A percentile compares a stretch with the other conserved stretches of the same genome.
Evolutionary conservation across 768 basidiomycete species (phyloP).

Genomic region (Gloeopeniophorella convolvens): DNA sequence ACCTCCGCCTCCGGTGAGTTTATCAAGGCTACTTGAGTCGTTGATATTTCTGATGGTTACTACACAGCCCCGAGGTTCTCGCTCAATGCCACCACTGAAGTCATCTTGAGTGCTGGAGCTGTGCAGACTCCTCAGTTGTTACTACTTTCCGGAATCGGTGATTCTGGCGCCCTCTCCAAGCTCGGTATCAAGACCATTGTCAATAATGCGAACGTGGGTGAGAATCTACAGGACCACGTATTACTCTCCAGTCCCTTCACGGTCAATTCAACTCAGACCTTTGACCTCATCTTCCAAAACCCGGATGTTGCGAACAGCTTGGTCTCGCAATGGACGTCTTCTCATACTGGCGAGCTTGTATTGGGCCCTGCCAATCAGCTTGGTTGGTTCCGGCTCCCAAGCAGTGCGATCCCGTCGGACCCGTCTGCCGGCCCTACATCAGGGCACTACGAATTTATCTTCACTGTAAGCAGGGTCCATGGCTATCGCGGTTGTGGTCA

Average conservation of each 20-base stretch:
- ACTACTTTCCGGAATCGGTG: constrained; percentile 33
- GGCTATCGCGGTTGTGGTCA: background rate
- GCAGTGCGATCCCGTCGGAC: background rate
- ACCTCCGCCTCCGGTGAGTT: background rate
- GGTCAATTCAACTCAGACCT: constrained; percentile 4
- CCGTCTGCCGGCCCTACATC: constrained; percentile 1
- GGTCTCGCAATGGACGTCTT: background rate
- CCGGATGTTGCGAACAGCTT: background rate
- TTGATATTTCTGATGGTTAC: background rate
- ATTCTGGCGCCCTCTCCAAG: constrained; percentile 22
- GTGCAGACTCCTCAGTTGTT: background rate
- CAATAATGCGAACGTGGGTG: constrained; percentile 33
- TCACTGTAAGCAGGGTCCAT: background rate
- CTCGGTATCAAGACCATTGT: constrained; percentile 27
- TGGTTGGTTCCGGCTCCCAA: background rate
- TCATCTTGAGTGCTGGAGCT: constrained; percentile 4
- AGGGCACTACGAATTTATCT: constrained; percentile 5
- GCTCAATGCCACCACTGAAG: background rate
- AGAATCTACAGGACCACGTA: constrained; percentile 30
- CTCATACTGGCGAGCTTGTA: background rate
- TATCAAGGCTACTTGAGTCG: background rate
- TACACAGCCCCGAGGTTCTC: background rate
- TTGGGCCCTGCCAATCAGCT: constrained; percentile 7
- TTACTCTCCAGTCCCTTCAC: background rate
- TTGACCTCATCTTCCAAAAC: constrained; percentile 1